Evolutionary conservation across 768 basidiomycete genomes (phyloP).

Genomic region (Lactifluus piperatus): DNA sequence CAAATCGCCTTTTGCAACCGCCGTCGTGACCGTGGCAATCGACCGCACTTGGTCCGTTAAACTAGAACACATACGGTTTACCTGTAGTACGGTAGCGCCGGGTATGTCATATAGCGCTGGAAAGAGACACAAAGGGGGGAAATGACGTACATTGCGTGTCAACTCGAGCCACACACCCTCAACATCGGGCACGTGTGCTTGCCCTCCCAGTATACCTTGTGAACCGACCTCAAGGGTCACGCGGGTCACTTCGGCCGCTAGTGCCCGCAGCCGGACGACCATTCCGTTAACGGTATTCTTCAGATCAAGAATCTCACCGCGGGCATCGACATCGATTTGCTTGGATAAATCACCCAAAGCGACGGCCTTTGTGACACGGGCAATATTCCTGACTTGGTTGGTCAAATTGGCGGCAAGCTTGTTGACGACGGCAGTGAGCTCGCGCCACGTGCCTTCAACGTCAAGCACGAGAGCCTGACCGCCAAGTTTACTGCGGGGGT

Average conservation of each 20-base stretch:
- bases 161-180: constrained; percentile 79
- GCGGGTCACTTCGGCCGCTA: constrained; percentile 73
- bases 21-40: constrained; percentile 75
- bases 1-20: constrained; percentile 81
- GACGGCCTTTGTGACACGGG: constrained; percentile 56
- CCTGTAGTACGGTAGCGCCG: constrained; percentile 29
- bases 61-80: constrained; percentile 70
- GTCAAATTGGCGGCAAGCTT: constrained; percentile 69
- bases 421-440: constrained; percentile 72
- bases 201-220: constrained; percentile 80
- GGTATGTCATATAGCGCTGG: neutral
- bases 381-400: constrained; percentile 42
- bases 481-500: constrained; percentile 66
- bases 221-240: constrained; percentile 78
- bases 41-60: constrained; percentile 70
- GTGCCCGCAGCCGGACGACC: constrained; percentile 41
- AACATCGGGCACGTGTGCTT: constrained; percentile 77
- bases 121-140: neutral
- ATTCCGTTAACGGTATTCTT: constrained; percentile 49
- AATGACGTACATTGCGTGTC: constrained; percentile 51
- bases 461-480: constrained; percentile 80
- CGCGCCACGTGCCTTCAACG: constrained; percentile 80
- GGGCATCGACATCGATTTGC: constrained; percentile 81
- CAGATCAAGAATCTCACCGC: constrained; percentile 80
- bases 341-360: constrained; percentile 82